Evolutionary conservation across 768 basidiomycete genomes (phyloP).

Genomic region (Russula abietina): DNA sequence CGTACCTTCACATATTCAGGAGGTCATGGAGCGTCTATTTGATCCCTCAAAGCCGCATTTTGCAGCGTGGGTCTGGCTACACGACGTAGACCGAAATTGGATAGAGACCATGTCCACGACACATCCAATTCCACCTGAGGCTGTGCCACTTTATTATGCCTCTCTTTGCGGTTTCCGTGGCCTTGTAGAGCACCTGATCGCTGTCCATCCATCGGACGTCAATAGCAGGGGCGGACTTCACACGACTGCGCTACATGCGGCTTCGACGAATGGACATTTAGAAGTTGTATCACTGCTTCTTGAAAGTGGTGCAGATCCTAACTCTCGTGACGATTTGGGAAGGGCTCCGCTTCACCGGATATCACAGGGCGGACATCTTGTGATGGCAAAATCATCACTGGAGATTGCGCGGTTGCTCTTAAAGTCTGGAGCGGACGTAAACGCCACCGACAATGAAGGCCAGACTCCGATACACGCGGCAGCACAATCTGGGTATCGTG

Average conservation of each 20-base stretch:
- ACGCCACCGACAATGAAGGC: background rate
- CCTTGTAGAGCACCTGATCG: slow-evolving; percentile 1
- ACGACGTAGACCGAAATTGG: slow-evolving; percentile 7
- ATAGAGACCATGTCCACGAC: background rate
- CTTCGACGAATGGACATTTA: background rate
- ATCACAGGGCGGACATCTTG: background rate
- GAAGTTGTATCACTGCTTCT: background rate
- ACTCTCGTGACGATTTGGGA: background rate
- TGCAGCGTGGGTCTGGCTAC: slow-evolving; percentile 9
- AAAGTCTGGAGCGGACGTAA: background rate
- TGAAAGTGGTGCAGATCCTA: background rate
- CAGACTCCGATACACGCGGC: slow-evolving; percentile 9
- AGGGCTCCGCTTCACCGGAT: background rate
- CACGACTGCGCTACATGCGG: background rate
- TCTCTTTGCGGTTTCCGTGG: slow-evolving; percentile 2
- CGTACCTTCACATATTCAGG: background rate
- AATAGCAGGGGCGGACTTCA: background rate
- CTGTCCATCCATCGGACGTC: background rate
- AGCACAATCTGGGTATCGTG: background rate
- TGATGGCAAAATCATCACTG: background rate
- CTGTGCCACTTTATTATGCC: slow-evolving; percentile 4
- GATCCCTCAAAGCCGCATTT: slow-evolving; percentile 2
- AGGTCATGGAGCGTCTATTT: background rate
- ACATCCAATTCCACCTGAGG: background rate
- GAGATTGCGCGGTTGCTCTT: background rate